Base-by-base conservation (phyloP, 2,329 filamentous ascomycete genomes). In the Phoma sp. region DNA sequence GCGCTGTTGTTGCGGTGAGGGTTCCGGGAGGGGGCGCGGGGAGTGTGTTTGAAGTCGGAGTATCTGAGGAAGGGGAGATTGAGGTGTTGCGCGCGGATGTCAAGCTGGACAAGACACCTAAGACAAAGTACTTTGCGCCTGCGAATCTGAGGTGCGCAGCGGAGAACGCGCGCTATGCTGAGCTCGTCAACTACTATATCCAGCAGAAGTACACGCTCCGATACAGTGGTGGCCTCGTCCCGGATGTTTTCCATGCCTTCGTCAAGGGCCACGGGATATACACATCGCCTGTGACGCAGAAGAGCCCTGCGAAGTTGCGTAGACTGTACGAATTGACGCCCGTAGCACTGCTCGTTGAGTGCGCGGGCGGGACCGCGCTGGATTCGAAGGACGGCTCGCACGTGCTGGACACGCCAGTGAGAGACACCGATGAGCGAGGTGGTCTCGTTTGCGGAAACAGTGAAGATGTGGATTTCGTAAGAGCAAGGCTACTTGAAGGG, bases 261-360 rank as follows among this genome's bases (percentile, higher is more conserved):
- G 79, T 82, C 55, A 87, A 87, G 68, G 83, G 84, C 0, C 84
- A 87, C 48, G 85, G 85, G 1, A 67, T 88, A 0, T 88, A 87
- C 61, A 64, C 86, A 2, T 84, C 80, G 1, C 85, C 85, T 0
- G 83, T 85, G 4, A 83, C 83, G 1, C 65, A 58, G 0, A 66
- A 65, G 8, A 83, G 79, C 61, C 76, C 75, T 59, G 82, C 85
- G 0, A 88, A 88, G 76, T 68, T 88, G 55, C 75, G 85, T 30
- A 72, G 81, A 6, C 68, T 87, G 25, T 88, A 84, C 54, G 85
- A 88, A 71, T 64, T 88, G 18, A 79, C 78, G 41, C 85, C 85
- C 1, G 69, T 88, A n/a, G 85, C 84, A 0, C 70, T 88, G 24
- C 69, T 87, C 2, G 59, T 87, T 1, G 85, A 87, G 69, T 86